Base-by-base conservation (phyloP, 495 filamentous ascomycete genomes). In the Recurvomyces mirabilis region DNA sequence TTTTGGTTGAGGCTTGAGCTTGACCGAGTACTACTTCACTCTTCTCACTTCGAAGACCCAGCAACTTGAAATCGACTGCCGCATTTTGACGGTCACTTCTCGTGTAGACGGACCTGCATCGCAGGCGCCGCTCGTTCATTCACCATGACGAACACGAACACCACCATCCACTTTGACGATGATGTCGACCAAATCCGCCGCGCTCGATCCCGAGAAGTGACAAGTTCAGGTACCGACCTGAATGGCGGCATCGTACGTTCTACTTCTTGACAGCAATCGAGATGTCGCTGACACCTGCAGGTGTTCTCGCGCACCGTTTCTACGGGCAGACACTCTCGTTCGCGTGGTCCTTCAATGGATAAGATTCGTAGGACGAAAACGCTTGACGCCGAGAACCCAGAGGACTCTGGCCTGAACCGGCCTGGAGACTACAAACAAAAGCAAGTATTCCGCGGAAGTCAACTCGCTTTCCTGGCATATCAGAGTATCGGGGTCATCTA, bases 401-500 rank as follows among this genome's bases (percentile, higher is more conserved):
- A 51, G 15, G 15, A 48, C 10, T 40, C 47, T 14, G 52, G 48
- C 6, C 31, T 51, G 9, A 6, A 18, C 5, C 47, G 33, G 5
- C 25, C 41, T 1, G 52, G 47, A 14, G 52, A 55, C 28, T 33
- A 39, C 37, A 55, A 55, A 33, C 20, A 38, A 14, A 46, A 43
- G 28, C 52, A 55, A 36, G 26, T 52, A n/a, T 56, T 56, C 46
- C 38, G 39, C 11, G 49, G 53, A 9, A 43, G 15, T 11, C 28
- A 49, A 11, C 38, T 56, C 15, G 34, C 54, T 28, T 46, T 48
- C 40, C 41, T 56, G 22, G 51, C 50, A 9, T 56, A 56, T 24
- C 53, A 56, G 39, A 49, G 45, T 0, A 49, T 53, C 29, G 53
- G 53, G 14, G 53, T 56, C 21, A 56, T 56, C 30, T 56, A 56